These are phyloP conservation scores for Solanum sejunctum DNA, from an alignment of 257 asterid genomes.

Conservation along the genomic window DNA sequence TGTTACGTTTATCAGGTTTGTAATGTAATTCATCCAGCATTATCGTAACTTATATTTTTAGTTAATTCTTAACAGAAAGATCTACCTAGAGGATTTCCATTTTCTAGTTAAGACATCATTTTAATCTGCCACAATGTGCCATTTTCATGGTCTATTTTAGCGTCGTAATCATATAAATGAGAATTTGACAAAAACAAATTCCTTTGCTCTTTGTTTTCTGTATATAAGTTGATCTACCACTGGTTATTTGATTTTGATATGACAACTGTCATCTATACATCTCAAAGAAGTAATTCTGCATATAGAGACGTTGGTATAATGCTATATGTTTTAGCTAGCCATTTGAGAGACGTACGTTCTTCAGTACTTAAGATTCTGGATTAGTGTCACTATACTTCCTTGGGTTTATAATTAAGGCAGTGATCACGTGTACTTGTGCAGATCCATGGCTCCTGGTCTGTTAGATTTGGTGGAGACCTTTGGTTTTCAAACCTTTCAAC, in stretches of 20 bases:
- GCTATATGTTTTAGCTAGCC: background rate
- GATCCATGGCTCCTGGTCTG: constrained; percentile 77
- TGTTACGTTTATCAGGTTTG: constrained; percentile 69
- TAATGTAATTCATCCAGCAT: background rate
- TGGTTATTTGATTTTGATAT: background rate
- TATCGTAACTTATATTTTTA: background rate
- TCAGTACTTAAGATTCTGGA: background rate
- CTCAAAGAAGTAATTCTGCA: background rate
- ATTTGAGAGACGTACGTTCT: background rate
- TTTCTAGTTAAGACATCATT: background rate
- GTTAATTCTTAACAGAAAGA: background rate
- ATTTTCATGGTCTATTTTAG: background rate
- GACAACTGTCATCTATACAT: background rate
- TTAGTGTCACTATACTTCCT: background rate
- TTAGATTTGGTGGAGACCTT: constrained; percentile 58
- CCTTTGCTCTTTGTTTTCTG: background rate
- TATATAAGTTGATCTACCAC: background rate
- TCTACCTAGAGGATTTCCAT: background rate
- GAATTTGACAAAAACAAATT: background rate
- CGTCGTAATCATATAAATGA: background rate
- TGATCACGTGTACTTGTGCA: constrained; percentile 8
- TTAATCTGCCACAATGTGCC: background rate
- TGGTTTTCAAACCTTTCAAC: constrained; percentile 64
- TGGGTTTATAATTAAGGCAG: background rate
- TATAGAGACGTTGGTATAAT: background rate